Evolutionary conservation across 768 basidiomycete genomes (phyloP), one percentile per base, ranked within the genome.

Genomic region (Pleurotus tuoliensis): DNA sequence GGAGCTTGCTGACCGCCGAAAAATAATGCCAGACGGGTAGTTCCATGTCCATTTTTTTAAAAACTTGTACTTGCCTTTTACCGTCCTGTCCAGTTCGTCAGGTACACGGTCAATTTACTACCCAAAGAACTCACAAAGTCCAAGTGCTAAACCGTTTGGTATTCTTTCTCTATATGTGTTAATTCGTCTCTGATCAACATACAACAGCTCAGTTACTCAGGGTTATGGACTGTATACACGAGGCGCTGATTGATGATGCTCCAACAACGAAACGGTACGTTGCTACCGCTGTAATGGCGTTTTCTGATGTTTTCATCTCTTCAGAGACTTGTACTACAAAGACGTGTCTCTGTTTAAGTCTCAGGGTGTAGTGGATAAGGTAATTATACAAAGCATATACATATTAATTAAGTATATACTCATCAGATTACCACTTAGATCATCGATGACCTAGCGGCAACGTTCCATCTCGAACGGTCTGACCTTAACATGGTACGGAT

Each of bases 371-470:
- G 93, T 96, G 1, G 91, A 98, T 69, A 76, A 77, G 58, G 94
- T 92, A 60, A 49, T 75, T 62, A 13, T 40, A 44, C 56, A 22
- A 7, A 24, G 52, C 11, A 24, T 44, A 37, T 46, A 37, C 25
- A 9, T 45, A 22, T 34, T 15, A 34, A 16, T 41, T 43, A 25
- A 5, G 30, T 39, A 37, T 3, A 52, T 51, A 58, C 30, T 22
- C 43, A 39, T 46, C 37, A 53, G 48, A 37, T 41, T 45, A 34
- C 50, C 15, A 40, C 22, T 4, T 58, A 96, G 94, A 76, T 97
- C 6, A 83, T 96, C 24, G 94, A 97, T 63, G 91, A 96, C 63
- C 71, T 98, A 12, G 91, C 94, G 1, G 92, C 93, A 0, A 92
- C 93, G 0, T 82, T 95, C 37, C 73, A 78, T 7, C 67, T 94